These are phyloP conservation scores for Choanephora cucurbitarum DNA, from an alignment of 371 early-diverging fungal species.

Conservation along the genomic window DNA sequence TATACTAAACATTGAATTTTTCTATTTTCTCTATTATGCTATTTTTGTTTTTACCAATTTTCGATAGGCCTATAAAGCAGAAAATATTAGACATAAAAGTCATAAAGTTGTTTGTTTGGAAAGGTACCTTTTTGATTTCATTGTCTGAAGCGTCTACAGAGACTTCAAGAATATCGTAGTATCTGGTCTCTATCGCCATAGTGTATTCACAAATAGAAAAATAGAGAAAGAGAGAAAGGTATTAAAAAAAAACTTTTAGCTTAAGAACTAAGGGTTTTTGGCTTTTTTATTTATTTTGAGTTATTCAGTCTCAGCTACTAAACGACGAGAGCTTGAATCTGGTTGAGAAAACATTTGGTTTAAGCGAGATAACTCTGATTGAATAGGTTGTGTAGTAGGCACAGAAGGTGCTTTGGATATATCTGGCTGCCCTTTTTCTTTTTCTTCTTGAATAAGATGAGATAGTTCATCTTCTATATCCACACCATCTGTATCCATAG, in stretches of 20 bases:
- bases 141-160: conserved; percentile 73
- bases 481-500: conserved; percentile 27
- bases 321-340: not conserved
- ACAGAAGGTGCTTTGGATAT: no score
- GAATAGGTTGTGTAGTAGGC: conserved; percentile 6
- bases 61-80: conserved; percentile 77
- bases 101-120: not conserved
- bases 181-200: conserved; percentile 84
- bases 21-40: not conserved
- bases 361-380: conserved; percentile 23
- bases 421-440: conserved; percentile 6
- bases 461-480: conserved; percentile 54
- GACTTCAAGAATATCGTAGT: conserved; percentile 93
- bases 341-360: conserved; percentile 21
- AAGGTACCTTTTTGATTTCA: conserved; percentile 80
- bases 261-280: no score
- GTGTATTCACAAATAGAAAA: no score
- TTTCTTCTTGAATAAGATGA: conserved; percentile 23
- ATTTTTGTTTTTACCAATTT: conserved; percentile 63
- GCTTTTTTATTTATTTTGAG: not conserved
- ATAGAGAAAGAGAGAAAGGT: conserved; percentile 3
- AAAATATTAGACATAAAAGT: not conserved
- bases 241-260: conserved; percentile 4
- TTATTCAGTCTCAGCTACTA: no score
- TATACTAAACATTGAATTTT: conserved; percentile 2